These are phyloP conservation scores for Malus hybrid DNA, from an alignment of 331 rosid species.

Conservation along the genomic window DNA sequence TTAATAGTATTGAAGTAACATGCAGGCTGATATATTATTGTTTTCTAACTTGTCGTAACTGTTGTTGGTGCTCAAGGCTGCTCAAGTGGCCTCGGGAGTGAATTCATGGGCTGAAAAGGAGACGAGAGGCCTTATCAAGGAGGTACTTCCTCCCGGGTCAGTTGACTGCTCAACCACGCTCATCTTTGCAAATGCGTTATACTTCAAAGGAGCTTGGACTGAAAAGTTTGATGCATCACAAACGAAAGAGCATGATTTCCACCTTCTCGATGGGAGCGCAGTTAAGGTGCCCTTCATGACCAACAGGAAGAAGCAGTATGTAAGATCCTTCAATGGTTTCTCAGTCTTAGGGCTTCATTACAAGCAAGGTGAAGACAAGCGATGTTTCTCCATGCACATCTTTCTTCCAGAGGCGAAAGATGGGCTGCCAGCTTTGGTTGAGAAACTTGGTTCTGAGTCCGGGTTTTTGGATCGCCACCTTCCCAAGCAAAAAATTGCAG, in stretches of 20 bases:
- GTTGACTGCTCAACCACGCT: conserved; percentile 54
- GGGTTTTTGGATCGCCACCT: conserved; percentile 54
- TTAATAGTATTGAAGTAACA: too few relatives aligned
- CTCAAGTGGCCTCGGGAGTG: conserved; percentile 50
- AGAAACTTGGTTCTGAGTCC: conserved; percentile 47
- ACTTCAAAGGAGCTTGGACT: conserved; percentile 80
- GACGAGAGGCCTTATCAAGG: conserved; percentile 24
- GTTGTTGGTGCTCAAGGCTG: conserved; percentile 29
- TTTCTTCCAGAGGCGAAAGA: conserved; percentile 70
- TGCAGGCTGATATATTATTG: too few relatives aligned
- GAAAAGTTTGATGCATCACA: conserved; percentile 49
- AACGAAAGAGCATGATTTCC: conserved; percentile 60
- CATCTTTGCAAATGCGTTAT: conserved; percentile 63
- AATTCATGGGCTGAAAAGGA: conserved; percentile 81
- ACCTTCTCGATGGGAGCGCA: conserved; percentile 48
- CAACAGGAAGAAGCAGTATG: conserved; percentile 47
- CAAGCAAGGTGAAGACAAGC: conserved; percentile 64
- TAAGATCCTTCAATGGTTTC: conserved; percentile 45
- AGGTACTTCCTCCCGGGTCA: conserved; percentile 53
- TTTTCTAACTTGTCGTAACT: background rate
- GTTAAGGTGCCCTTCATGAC: conserved; percentile 71
- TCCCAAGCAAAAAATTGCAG: conserved; percentile 37
- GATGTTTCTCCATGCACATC: conserved; percentile 62
- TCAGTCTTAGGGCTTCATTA: conserved; percentile 75
- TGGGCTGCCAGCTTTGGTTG: conserved; percentile 63